phyloP scores from a whole-genome alignment of 179 eudicot genomes.

The Vitellaria paradoxa region DNA sequence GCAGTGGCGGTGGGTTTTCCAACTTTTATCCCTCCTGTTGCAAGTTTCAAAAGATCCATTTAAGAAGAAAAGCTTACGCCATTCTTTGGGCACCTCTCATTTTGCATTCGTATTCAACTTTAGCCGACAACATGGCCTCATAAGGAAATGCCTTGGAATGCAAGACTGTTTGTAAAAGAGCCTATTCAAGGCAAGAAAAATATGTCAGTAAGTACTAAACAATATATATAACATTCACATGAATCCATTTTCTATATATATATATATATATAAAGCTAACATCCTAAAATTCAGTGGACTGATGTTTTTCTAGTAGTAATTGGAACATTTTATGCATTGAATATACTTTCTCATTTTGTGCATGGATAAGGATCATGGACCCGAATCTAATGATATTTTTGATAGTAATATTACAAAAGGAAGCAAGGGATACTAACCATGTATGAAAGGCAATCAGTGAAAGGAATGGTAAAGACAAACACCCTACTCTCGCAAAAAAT shows the following conservation, averaged over 20 bases:
- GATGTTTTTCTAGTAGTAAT: neutral
- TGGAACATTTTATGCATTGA: neutral
- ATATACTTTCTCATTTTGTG: neutral
- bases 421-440: too few species aligned
- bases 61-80: constrained; percentile 62
- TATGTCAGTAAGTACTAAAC: neutral
- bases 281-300: neutral
- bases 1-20: neutral
- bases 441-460: too few species aligned
- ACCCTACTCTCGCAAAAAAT: too few species aligned
- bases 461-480: too few species aligned
- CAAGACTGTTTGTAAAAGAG: constrained; percentile 79
- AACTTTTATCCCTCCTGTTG: neutral
- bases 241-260: neutral
- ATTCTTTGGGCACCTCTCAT: constrained; percentile 96
- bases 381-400: neutral
- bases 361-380: neutral
- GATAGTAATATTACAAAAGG: too few species aligned
- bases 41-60: constrained; percentile 5
- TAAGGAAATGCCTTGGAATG: constrained; percentile 70
- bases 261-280: neutral
- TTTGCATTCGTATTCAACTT: constrained; percentile 95
- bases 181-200: constrained; percentile 37
- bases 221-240: neutral
- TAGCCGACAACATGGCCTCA: constrained; percentile 82